A percentile compares a stretch with the other conserved stretches of the same genome.
Evolutionary conservation across 225 moss, liverwort and hornwort species (phyloP).

Genomic region (Physcomitrium patens): DNA sequence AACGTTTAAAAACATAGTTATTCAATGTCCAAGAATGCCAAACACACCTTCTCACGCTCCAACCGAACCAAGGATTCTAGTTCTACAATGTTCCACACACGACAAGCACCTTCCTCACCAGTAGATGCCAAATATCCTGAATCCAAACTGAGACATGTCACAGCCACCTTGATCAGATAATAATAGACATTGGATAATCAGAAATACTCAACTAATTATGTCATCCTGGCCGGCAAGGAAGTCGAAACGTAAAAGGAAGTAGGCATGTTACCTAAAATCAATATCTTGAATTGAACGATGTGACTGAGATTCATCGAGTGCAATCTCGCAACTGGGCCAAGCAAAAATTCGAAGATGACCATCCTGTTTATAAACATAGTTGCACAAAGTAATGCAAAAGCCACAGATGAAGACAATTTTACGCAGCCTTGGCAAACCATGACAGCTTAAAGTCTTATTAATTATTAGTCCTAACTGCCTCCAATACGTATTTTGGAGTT

Average conservation of each 20-base stretch:
- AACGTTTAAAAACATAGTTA: not conserved
- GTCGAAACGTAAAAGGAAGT: not conserved
- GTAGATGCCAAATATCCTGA: slow-evolving; percentile 79
- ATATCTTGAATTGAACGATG: slow-evolving; percentile 74
- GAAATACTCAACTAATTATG: not conserved
- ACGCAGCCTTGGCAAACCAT: no score
- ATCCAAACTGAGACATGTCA: slow-evolving; percentile 73
- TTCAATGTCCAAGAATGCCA: not conserved
- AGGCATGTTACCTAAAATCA: slow-evolving; percentile 71
- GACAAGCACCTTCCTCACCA: slow-evolving; percentile 73
- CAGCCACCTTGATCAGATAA: slow-evolving; percentile 25
- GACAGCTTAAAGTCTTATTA: no score
- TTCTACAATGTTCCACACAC: slow-evolving; percentile 74
- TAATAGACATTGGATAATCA: slow-evolving; percentile 9
- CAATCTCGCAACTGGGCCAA: slow-evolving; percentile 75
- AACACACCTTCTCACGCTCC: slow-evolving; percentile 57
- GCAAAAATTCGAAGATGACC: slow-evolving; percentile 82
- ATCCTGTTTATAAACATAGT: slow-evolving; percentile 50
- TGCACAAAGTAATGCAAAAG: slow-evolving; percentile 12
- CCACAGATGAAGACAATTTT: no score
- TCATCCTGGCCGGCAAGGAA: slow-evolving; percentile 11
- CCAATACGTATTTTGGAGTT: no score
- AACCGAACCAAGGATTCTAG: slow-evolving; percentile 58
- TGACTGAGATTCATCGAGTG: slow-evolving; percentile 66
- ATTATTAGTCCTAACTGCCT: no score